These are phyloP conservation scores for Schizochytrium sp. DNA, from an alignment of 108 stramenopile genomes.

Conservation along the genomic window DNA sequence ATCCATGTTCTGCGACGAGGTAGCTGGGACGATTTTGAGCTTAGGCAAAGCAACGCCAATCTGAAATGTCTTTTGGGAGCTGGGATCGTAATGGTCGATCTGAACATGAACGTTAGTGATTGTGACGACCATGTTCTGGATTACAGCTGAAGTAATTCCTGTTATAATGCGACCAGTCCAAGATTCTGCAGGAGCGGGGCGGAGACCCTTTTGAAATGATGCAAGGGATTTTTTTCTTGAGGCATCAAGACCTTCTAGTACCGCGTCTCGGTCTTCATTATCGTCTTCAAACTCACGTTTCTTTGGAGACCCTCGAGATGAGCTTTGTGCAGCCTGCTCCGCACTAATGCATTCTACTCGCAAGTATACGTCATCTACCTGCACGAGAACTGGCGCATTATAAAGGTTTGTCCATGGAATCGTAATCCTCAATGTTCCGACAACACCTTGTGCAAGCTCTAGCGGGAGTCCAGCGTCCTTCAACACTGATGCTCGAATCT, in stretches of 20 bases:
- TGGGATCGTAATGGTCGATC: not conserved
- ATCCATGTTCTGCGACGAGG: not conserved
- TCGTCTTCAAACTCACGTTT: not conserved
- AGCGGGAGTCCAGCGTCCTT: not conserved
- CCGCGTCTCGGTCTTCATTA: not conserved
- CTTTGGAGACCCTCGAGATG: not conserved
- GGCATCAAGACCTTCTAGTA: constrained; percentile 17
- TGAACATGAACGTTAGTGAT: constrained; percentile 44
- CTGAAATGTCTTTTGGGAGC: not conserved
- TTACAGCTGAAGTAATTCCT: constrained; percentile 11
- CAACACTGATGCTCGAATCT: not conserved
- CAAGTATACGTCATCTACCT: constrained; percentile 40
- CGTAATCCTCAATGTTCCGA: not conserved
- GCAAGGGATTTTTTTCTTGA: not conserved
- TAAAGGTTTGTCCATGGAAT: constrained; percentile 47
- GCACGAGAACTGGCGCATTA: not conserved
- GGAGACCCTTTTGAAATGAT: constrained; percentile 1
- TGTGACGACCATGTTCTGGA: constrained; percentile 23
- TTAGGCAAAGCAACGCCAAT: not conserved
- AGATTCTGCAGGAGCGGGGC: constrained; percentile 4
- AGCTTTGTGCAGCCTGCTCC: not conserved
- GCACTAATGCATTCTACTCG: not conserved
- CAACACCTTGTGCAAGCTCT: not conserved
- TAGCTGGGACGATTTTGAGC: not conserved
- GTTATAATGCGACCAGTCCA: constrained; percentile 22